Base-by-base conservation (phyloP, 164 flowering plant genomes). In the Piper longum region DNA sequence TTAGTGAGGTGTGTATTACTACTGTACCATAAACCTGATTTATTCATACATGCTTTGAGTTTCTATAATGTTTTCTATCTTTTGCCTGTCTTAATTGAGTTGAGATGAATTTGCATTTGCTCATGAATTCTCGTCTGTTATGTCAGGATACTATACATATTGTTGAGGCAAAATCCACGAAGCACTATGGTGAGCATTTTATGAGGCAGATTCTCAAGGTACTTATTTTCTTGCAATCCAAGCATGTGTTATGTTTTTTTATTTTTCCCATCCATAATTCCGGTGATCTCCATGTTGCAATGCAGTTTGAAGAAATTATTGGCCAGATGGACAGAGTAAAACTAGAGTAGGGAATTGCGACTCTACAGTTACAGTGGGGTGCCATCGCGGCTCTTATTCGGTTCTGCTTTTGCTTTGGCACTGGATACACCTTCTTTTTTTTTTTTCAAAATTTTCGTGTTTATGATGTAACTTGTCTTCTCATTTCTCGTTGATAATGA, bases 121-220 rank as follows among this genome's bases (percentile, higher is more conserved):
- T 6, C 36, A 56, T n/a, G 19, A 4, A 26, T 57, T 57, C 36
- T 57, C 36, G 14, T 14, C 12, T 41, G 16, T 26, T 36, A 36
- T 2, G 52, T 75, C 85, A 93, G 99, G 93, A 90, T 72, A 78
- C 83, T 79, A 65, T 93, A 64, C 83, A 80, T 70, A 87, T 90
- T 60, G 80, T 82, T 4, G 96, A 88, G 66, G 72, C 87, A 18
- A 93, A 90, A 67, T 80, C 96, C 61, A 59, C 80, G 16, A 93
- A 93, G 75, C 76, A 73, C 7, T 90, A 90, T 67, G 95, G 96
- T 7, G 97, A 93, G 70, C 85, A 73, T 77, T 93, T 90, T 76
- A 65, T 93, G 82, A 87, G 95, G 61, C 97, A 93, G 74, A 85
- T 93, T 70, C 86, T 79, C 45, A 93, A 93, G 96, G 99, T 93